Base-by-base conservation (phyloP, 2,329 filamentous ascomycete genomes). In the Cercospora sojina region DNA sequence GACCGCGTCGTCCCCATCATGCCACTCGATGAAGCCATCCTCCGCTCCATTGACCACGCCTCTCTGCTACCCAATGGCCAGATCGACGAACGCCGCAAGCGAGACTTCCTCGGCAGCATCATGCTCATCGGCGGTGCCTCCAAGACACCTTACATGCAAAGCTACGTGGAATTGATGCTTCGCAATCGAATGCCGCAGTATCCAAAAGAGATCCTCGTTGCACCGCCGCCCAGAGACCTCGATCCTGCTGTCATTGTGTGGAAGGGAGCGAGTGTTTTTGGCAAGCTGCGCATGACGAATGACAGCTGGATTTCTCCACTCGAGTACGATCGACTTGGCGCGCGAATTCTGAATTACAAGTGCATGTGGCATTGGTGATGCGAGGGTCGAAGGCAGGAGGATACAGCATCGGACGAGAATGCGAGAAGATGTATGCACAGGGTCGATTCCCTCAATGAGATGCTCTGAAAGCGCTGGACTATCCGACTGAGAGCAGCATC, bases 251-350 rank as follows among this genome's bases (percentile, higher is more conserved):
- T 98, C n/a, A 91, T 98, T 62, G 89, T 90, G 8, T 99, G 95
- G 95, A 99, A 99, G 84, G 95, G 95, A 3, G 95, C 92, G 0
- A 97, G 93, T 77, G 93, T 99, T 16, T 99, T 97, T 83, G 93
- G 92, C 2, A 93, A 96, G 81, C 82, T 98, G 72, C 87, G 89
- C 67, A 83, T 82, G 55, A 93, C 92, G 16, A 98, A 98, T 80
- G 95, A 99, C 78, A 95, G 91, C 74, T 99, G 95, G 95, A 92
- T 98, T 75, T 90, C 90, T 13, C 87, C 88, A 56, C 84, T 90
- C 74, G 94, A 98, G 83, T 97, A 94, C 79, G 93, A 97, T 81
- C 87, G 92, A 66, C 78, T 97, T 62, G 94, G 93, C 3, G 86
- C 88, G 67, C 86, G 95, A 75, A 85, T 94, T 66, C 81, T 99